A percentile compares a stretch with the other conserved stretches of the same genome.
These are phyloP conservation scores for Pyricularia sp. DNA, from an alignment of 2,329 filamentous ascomycete genomes.

Conservation along the genomic window DNA sequence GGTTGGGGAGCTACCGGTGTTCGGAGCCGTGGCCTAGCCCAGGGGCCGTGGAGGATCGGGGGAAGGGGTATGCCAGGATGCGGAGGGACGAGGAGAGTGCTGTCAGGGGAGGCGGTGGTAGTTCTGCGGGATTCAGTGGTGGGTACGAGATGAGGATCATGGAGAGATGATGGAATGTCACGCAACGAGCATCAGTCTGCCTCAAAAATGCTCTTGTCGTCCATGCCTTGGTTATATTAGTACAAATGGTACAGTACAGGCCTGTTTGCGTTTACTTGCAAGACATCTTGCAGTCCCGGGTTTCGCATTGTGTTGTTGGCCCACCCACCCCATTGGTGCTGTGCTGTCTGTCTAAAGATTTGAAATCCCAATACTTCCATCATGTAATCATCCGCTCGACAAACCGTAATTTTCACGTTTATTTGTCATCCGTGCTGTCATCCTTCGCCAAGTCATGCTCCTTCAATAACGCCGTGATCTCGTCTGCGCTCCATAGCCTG, in stretches of 20 bases:
- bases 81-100: neutral
- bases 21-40: slow-evolving; percentile 43
- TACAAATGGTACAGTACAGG: neutral
- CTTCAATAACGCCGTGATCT: slow-evolving; percentile 87
- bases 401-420: slow-evolving; percentile 10
- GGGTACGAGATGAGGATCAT: neutral
- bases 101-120: neutral
- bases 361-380: neutral
- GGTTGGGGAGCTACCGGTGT: slow-evolving; percentile 36
- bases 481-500: slow-evolving; percentile 90
- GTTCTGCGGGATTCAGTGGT: neutral
- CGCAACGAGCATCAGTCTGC: neutral
- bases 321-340: neutral
- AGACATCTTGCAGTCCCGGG: neutral
- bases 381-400: neutral
- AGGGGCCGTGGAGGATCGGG: slow-evolving; percentile 1
- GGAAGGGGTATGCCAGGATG: neutral
- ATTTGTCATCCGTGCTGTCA: slow-evolving; percentile 57
- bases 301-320: neutral
- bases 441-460: slow-evolving; percentile 91
- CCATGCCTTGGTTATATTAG: slow-evolving; percentile 1
- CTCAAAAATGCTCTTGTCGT: neutral
- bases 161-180: neutral
- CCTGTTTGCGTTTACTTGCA: neutral
- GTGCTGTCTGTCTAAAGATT: neutral